These are phyloP conservation scores for Penicillium thymicola DNA, from an alignment of 2,329 filamentous ascomycete genomes.

Conservation along the genomic window DNA sequence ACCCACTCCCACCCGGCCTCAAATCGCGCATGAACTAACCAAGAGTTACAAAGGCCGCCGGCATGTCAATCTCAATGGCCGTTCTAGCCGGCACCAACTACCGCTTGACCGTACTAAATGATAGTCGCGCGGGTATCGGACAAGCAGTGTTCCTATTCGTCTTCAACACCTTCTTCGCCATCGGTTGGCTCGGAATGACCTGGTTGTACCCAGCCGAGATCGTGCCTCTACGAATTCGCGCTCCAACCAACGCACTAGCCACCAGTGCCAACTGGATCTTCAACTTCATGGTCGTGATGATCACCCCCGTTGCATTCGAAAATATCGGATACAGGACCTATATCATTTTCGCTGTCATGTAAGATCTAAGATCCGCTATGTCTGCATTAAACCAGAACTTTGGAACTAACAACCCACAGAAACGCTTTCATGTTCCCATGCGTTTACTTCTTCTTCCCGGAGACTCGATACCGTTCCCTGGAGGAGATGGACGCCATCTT, in stretches of 20 bases:
- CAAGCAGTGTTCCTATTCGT: constrained; percentile 57
- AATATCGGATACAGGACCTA: constrained; percentile 51
- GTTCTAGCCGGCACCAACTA: constrained; percentile 44
- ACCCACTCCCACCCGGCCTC: too few species aligned
- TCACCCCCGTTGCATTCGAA: constrained; percentile 58
- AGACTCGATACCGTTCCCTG: constrained; percentile 56
- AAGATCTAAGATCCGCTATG: constrained; percentile 12
- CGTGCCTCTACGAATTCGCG: constrained; percentile 54
- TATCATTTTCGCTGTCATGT: constrained; percentile 50
- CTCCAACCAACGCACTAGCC: constrained; percentile 59
- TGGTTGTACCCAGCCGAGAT: constrained; percentile 61
- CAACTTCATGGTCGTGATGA: constrained; percentile 64
- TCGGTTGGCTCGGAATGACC: constrained; percentile 60
- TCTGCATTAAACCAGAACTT: not conserved
- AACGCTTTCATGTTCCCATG: constrained; percentile 53
- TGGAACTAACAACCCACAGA: constrained; percentile 21
- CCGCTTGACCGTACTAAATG: constrained; percentile 28
- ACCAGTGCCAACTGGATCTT: constrained; percentile 56
- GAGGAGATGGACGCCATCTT: constrained; percentile 68
- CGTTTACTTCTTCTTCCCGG: constrained; percentile 59
- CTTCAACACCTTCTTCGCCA: constrained; percentile 61
- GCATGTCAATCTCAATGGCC: constrained; percentile 62
- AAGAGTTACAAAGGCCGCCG: constrained; percentile 35
- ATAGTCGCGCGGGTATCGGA: constrained; percentile 40
- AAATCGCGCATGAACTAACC: not conserved